Evolutionary conservation across 129 eudicot species (phyloP), one percentile per base, ranked within the genome.

Genomic region (Flaveria linearis): DNA sequence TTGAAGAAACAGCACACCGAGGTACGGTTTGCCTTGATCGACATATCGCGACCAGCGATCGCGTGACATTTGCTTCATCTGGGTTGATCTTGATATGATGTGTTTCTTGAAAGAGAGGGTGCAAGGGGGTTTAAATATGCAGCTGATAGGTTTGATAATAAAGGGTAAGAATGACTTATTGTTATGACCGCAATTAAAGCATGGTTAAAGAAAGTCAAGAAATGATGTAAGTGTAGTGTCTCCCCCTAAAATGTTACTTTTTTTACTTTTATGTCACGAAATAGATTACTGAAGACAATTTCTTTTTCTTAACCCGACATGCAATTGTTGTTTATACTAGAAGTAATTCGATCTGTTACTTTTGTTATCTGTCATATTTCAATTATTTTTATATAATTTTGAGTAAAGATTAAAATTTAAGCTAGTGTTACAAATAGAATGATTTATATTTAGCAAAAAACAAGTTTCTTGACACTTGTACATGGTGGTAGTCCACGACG

Each of bases 1-100:
- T 72, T 87, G 96, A 41, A 92, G 69, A 66, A 89, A 82, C 3
- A 87, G 66, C 33, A 92, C 91, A 11, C 82, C 89, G 52, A 87
- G 41, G 53, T 82, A 92, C 10, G 88, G 89, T 73, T 87, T 92
- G 69, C 76, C 79, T 22, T 14, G 68, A 65, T 77, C 79, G 4
- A 16, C 51, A 28, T 23, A 14, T 45, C 71, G 77, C 33, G 75
- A 66, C 64, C 55, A 83, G 17, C 78, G 76, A 72, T 63, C 78
- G 36, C 30, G 71, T 10, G 79, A 46, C 63, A 83, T 79, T n/a
- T 63, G 43, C 57, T 28, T 51, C 68, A 78, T 73, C 75, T 55
- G 20, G 45, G 56, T 45, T 66, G 49, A 64, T 64, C 15, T 49
- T 18, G 26, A 50, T 78, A 16, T 71, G 50, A 50, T 78, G 22